Evolutionary conservation across 2,329 filamentous ascomycete species (phyloP).

Genomic region (Calonectria hawksworthii): DNA sequence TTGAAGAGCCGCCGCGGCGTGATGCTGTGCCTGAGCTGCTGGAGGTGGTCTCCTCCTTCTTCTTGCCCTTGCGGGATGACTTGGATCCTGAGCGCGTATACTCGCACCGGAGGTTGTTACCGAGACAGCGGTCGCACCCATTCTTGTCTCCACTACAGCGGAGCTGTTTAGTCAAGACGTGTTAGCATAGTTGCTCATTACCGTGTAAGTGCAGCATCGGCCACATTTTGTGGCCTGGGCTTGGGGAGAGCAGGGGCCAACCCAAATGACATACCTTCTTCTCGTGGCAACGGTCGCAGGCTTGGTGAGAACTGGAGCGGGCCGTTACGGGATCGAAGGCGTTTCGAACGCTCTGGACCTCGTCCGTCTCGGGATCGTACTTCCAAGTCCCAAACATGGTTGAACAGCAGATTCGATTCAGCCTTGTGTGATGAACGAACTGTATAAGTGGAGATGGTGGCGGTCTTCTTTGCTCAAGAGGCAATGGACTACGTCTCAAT

Average conservation of each 20-base stretch:
- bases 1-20: slow-evolving; percentile 37
- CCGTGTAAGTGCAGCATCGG: neutral
- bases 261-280: slow-evolving; percentile 51
- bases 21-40: slow-evolving; percentile 35
- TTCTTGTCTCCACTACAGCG: slow-evolving; percentile 55
- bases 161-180: slow-evolving; percentile 41
- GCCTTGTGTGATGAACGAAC: neutral
- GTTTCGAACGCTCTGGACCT: slow-evolving; percentile 54
- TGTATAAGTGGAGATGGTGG: slow-evolving; percentile 15
- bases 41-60: slow-evolving; percentile 36
- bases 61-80: slow-evolving; percentile 48
- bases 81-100: slow-evolving; percentile 53
- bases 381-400: slow-evolving; percentile 56
- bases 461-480: slow-evolving; percentile 6
- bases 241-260: neutral
- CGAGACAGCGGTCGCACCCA: slow-evolving; percentile 53
- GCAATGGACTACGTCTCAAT: neutral
- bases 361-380: slow-evolving; percentile 54
- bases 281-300: slow-evolving; percentile 55
- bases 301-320: slow-evolving; percentile 55
- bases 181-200: slow-evolving; percentile 20
- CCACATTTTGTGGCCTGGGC: slow-evolving; percentile 3
- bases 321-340: slow-evolving; percentile 55
- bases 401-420: slow-evolving; percentile 5
- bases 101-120: slow-evolving; percentile 49